Evolutionary conservation across 176 grass and related monocot genomes (phyloP).

Genomic region (Phoenix dactylifera): DNA sequence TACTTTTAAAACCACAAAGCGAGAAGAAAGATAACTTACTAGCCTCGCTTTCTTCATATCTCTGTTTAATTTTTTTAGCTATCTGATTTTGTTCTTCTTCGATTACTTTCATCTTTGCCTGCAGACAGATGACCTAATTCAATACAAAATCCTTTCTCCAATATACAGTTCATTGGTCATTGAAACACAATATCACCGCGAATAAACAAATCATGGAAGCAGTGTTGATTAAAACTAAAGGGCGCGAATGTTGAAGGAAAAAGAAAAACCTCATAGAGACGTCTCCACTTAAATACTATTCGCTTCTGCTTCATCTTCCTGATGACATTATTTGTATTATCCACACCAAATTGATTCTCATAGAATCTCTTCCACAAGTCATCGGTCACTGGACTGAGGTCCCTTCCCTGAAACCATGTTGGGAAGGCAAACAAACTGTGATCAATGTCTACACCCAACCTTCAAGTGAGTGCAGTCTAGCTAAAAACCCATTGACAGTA

Average conservation of each 20-base stretch:
- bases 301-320: slow-evolving; percentile 34
- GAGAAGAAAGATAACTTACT: slow-evolving; percentile 24
- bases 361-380: slow-evolving; percentile 44
- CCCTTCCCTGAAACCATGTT: slow-evolving; percentile 22
- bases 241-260: neutral
- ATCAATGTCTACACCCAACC: neutral
- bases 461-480: too few relatives aligned
- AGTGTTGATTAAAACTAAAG: neutral
- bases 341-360: slow-evolving; percentile 34
- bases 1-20: too few relatives aligned
- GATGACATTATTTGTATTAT: slow-evolving; percentile 22
- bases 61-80: slow-evolving; percentile 37
- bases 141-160: slow-evolving; percentile 3
- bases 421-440: slow-evolving; percentile 5
- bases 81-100: slow-evolving; percentile 31
- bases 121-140: neutral
- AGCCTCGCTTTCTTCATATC: slow-evolving; percentile 29
- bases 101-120: slow-evolving; percentile 34
- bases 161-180: neutral
- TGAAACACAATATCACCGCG: neutral
- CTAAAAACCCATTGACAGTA: too few relatives aligned
- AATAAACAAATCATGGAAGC: neutral
- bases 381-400: slow-evolving; percentile 43
- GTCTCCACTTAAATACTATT: slow-evolving; percentile 35
- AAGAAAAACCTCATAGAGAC: slow-evolving; percentile 27